These are phyloP conservation scores for Solanum boliviense DNA, from an alignment of 257 asterid genomes.

Conservation along the genomic window DNA sequence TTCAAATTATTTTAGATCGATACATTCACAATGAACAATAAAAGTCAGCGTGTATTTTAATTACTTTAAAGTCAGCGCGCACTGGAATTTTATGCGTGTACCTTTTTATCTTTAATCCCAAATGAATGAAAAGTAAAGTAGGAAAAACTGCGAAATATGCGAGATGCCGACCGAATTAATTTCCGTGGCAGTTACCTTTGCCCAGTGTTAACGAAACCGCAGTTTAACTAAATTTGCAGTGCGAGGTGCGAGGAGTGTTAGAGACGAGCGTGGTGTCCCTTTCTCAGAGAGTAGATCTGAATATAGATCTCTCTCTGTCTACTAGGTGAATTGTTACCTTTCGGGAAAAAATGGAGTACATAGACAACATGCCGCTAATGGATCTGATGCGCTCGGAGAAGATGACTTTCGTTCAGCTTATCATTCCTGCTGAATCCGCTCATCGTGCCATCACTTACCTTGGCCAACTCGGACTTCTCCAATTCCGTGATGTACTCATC, in stretches of 20 bases:
- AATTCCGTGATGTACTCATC: slow-evolving; percentile 74
- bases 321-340: background rate
- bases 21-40: background rate
- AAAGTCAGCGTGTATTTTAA: background rate
- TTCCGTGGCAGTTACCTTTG: background rate
- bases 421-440: slow-evolving; percentile 90
- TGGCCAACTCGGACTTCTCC: slow-evolving; percentile 92
- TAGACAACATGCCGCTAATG: slow-evolving; percentile 61
- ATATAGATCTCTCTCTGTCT: slow-evolving; percentile 1
- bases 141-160: background rate
- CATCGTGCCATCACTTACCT: slow-evolving; percentile 92
- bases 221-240: background rate
- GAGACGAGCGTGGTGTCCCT: background rate
- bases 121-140: background rate
- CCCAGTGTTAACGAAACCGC: background rate
- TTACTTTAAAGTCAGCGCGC: background rate
- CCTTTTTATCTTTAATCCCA: background rate
- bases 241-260: background rate
- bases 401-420: slow-evolving; percentile 85
- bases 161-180: background rate
- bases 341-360: slow-evolving; percentile 53
- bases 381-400: slow-evolving; percentile 99
- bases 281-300: background rate
- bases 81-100: background rate
- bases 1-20: background rate